Percentiles rank a stretch among this genome's conserved stretches.
phyloP scores from a whole-genome alignment of 805 yeast species.

The Nakazawaea molendinolei region DNA sequence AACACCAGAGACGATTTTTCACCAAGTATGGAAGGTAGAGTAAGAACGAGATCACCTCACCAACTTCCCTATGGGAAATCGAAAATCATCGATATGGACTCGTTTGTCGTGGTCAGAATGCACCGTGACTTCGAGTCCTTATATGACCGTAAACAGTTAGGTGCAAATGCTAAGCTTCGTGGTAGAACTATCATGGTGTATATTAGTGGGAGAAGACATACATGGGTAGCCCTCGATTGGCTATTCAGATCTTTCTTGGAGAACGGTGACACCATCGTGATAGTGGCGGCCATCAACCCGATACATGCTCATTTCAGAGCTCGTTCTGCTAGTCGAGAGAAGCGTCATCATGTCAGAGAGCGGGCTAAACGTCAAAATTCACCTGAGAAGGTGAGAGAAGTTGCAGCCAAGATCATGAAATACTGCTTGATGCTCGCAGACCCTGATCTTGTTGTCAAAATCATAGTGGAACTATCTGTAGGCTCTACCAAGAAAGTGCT shows the following conservation, averaged over 20 bases:
- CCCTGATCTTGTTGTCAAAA: conserved; percentile 38
- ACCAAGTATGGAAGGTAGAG: neutral
- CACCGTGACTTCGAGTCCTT: conserved; percentile 43
- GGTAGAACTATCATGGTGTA: conserved; percentile 55
- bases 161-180: conserved; percentile 36
- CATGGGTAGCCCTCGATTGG: conserved; percentile 83
- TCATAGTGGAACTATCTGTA: conserved; percentile 55
- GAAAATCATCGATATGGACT: conserved; percentile 32
- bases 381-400: conserved; percentile 40
- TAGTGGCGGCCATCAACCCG: conserved; percentile 46
- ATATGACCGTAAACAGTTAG: conserved; percentile 29
- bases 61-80: conserved; percentile 23
- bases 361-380: conserved; percentile 33
- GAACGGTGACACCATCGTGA: conserved; percentile 61
- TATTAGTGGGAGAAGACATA: conserved; percentile 64
- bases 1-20: conserved; percentile 1
- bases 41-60: conserved; percentile 6
- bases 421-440: conserved; percentile 41
- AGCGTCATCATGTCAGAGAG: conserved; percentile 18
- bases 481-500: conserved; percentile 51
- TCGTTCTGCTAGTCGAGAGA: conserved; percentile 14
- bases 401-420: conserved; percentile 44
- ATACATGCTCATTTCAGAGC: conserved; percentile 19
- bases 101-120: conserved; percentile 36
- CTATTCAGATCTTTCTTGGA: conserved; percentile 45